Conservation (phyloP, 2,329 filamentous ascomycete species). For the Paraphoma sp. region DNA sequence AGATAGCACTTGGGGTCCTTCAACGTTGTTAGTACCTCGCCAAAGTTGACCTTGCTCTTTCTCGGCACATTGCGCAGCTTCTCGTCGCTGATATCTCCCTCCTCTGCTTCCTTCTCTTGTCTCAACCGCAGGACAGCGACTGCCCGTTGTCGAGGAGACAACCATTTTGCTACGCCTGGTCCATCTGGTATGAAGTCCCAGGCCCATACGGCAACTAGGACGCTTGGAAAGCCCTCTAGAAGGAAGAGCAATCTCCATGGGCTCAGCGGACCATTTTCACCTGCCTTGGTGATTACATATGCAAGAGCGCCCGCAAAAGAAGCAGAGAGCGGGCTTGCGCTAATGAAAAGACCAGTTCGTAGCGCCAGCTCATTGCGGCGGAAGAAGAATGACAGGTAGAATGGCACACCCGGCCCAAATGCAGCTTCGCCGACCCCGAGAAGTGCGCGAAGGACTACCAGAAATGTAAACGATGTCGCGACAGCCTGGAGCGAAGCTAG, state of each 20-base stretch:
- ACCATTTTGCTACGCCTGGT: slow-evolving; percentile 58
- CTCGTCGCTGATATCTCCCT: slow-evolving; percentile 36
- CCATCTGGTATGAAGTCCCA: slow-evolving; percentile 80
- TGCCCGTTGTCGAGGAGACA: slow-evolving; percentile 57
- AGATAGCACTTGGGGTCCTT: slow-evolving; percentile 74
- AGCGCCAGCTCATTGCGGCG: slow-evolving; percentile 77
- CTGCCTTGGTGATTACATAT: slow-evolving; percentile 76
- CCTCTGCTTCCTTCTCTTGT: slow-evolving; percentile 52
- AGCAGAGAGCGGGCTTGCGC: slow-evolving; percentile 68
- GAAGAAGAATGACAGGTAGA: slow-evolving; percentile 70
- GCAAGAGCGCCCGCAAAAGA: slow-evolving; percentile 80
- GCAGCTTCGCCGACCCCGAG: slow-evolving; percentile 67
- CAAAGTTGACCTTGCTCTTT: slow-evolving; percentile 55
- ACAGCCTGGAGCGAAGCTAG: slow-evolving; percentile 73
- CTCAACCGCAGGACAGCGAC: slow-evolving; percentile 74
- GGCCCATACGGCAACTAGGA: slow-evolving; percentile 75
- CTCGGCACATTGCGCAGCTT: slow-evolving; percentile 19
- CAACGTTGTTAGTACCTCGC: slow-evolving; percentile 66
- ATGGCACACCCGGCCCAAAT: slow-evolving; percentile 68
- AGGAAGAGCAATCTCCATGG: slow-evolving; percentile 88
- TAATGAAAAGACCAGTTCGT: slow-evolving; percentile 84
- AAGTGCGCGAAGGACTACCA: slow-evolving; percentile 66
- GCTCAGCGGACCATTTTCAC: slow-evolving; percentile 70
- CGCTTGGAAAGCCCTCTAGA: slow-evolving; percentile 82
- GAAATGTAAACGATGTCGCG: slow-evolving; percentile 55